Evolutionary conservation across 1,284 basidiomycete genomes (phyloP).

Genomic region (Puccinia horiana): DNA sequence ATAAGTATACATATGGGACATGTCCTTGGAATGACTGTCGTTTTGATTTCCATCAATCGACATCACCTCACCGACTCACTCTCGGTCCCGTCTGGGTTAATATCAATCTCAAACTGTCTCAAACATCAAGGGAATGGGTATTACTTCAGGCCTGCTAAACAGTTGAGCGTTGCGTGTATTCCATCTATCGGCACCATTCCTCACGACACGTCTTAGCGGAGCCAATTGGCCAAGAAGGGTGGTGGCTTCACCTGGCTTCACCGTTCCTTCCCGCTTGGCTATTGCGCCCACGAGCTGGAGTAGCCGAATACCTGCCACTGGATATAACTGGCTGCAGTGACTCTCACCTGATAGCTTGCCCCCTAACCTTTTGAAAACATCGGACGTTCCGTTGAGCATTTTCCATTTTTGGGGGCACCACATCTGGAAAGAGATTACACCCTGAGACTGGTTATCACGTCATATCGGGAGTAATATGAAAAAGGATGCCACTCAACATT

Average conservation of each 20-base stretch:
- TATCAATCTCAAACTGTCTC: slow-evolving; percentile 34
- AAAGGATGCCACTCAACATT: not conserved
- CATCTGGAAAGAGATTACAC: too few relatives aligned
- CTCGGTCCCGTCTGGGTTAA: slow-evolving; percentile 19
- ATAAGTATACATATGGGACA: slow-evolving; percentile 6
- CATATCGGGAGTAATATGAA: not conserved
- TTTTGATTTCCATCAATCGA: slow-evolving; percentile 1
- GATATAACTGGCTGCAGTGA: not conserved
- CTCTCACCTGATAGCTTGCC: too few relatives aligned
- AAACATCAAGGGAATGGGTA: slow-evolving; percentile 12
- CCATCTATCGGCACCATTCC: not conserved
- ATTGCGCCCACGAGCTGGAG: not conserved
- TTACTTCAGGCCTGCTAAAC: not conserved
- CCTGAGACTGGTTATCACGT: not conserved
- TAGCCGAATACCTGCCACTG: not conserved
- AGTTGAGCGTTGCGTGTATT: not conserved
- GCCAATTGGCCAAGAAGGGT: too few relatives aligned
- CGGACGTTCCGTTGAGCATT: too few relatives aligned
- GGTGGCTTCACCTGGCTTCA: not conserved
- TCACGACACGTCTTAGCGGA: not conserved
- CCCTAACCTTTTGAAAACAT: not conserved
- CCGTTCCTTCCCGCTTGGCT: not conserved
- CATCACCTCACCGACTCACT: slow-evolving; percentile 10
- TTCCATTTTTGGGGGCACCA: too few relatives aligned
- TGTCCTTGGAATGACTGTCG: slow-evolving; percentile 14